These are phyloP conservation scores for Parietaria judaica DNA, from an alignment of 306 rosid species.

Conservation along the genomic window DNA sequence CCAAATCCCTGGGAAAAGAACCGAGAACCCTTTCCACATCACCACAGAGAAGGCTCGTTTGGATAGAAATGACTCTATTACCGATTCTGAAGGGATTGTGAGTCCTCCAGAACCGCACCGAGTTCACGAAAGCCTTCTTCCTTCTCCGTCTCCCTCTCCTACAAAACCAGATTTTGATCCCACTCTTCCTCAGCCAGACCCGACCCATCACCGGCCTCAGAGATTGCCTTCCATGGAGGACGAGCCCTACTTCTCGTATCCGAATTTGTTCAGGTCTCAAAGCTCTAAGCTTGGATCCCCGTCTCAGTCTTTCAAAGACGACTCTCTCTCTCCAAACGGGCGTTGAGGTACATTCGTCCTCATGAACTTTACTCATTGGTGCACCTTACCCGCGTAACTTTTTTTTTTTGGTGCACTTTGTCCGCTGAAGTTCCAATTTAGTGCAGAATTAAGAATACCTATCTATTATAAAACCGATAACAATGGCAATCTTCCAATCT, in stretches of 20 bases:
- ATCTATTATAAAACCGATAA: too few relatives aligned
- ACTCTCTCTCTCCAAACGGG: slow-evolving; percentile 32
- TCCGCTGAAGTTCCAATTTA: too few relatives aligned
- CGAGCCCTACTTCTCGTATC: slow-evolving; percentile 65
- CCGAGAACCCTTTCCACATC: slow-evolving; percentile 57
- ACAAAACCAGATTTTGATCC: slow-evolving; percentile 33
- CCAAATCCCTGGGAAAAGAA: slow-evolving; percentile 25
- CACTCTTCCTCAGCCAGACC: slow-evolving; percentile 25
- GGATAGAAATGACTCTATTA: slow-evolving; percentile 19
- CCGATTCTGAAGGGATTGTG: slow-evolving; percentile 16
- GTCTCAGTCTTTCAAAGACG: slow-evolving; percentile 34
- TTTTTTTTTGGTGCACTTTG: too few relatives aligned
- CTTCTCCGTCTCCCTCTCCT: too few relatives aligned
- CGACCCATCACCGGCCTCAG: slow-evolving; percentile 44
- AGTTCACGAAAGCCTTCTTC: slow-evolving; percentile 22
- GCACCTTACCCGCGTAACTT: too few relatives aligned
- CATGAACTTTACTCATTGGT: background rate
- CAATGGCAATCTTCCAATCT: too few relatives aligned
- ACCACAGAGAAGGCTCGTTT: slow-evolving; percentile 25
- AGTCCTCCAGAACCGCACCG: slow-evolving; percentile 24
- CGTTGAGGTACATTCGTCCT: slow-evolving; percentile 9
- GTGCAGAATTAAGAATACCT: too few relatives aligned
- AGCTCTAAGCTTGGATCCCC: slow-evolving; percentile 41
- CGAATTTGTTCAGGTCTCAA: slow-evolving; percentile 63
- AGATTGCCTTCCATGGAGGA: slow-evolving; percentile 75